These are phyloP conservation scores for Fistulinella cinereoalba DNA, from an alignment of 1,284 basidiomycete species.

Conservation along the genomic window DNA sequence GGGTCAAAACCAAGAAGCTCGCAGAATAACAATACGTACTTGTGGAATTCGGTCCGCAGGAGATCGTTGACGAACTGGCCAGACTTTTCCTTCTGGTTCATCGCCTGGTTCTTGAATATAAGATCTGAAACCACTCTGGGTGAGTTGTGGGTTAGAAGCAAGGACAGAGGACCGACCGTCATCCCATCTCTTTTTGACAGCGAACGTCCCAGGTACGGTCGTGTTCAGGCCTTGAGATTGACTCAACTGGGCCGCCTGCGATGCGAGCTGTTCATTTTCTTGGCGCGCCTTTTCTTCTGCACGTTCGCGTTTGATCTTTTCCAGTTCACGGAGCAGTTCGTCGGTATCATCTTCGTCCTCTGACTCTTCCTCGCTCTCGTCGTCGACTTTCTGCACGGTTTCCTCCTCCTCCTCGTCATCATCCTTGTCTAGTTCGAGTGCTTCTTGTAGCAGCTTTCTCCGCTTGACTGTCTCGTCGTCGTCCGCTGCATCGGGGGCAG, in stretches of 20 bases:
- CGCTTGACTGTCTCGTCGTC: slow-evolving; percentile 74
- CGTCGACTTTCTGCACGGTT: slow-evolving; percentile 37
- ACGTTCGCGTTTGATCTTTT: slow-evolving; percentile 92
- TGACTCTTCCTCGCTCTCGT: slow-evolving; percentile 38
- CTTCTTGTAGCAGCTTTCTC: slow-evolving; percentile 79
- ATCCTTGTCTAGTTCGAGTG: slow-evolving; percentile 82
- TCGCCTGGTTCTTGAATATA: slow-evolving; percentile 96
- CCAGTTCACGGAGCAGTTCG: slow-evolving; percentile 87
- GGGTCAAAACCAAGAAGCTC: slow-evolving; percentile 2
- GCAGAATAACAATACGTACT: slow-evolving; percentile 45
- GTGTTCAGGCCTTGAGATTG: slow-evolving; percentile 63
- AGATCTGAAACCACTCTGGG: slow-evolving; percentile 55
- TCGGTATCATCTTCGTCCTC: slow-evolving; percentile 80
- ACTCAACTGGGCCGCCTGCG: slow-evolving; percentile 76
- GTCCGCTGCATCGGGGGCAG: slow-evolving; percentile 31
- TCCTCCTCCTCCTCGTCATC: slow-evolving; percentile 69
- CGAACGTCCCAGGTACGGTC: slow-evolving; percentile 78
- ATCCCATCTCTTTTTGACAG: slow-evolving; percentile 93
- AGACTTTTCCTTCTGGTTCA: slow-evolving; percentile 59
- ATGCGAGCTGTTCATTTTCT: slow-evolving; percentile 72
- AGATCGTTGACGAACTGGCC: slow-evolving; percentile 93
- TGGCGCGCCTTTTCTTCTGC: slow-evolving; percentile 87
- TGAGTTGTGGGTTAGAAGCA: not conserved
- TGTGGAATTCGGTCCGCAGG: slow-evolving; percentile 89
- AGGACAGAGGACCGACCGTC: slow-evolving; percentile 60